Percentiles rank a stretch among this genome's conserved stretches.
Evolutionary conservation across 345 rosid genomes (phyloP).

Genomic region (Gossypium thurberi): DNA sequence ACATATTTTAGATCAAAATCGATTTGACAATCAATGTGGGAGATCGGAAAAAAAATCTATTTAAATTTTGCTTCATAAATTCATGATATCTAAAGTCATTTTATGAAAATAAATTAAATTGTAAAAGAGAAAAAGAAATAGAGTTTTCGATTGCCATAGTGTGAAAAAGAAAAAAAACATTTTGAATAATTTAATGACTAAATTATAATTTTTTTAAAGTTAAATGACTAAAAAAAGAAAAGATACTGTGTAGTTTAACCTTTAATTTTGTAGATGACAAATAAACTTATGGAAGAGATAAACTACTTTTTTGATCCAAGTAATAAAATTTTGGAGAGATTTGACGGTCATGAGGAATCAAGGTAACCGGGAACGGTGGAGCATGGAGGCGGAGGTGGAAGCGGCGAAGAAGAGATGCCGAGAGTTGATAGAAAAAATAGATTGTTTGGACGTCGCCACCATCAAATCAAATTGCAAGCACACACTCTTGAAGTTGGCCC

Average conservation of each 20-base stretch:
- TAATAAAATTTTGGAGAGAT: neutral
- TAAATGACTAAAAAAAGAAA: too few relatives aligned
- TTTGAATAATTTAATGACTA: too few relatives aligned
- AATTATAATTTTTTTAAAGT: too few relatives aligned
- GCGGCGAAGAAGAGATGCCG: conserved; percentile 48
- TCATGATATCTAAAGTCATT: fast-evolving
- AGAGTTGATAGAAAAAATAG: conserved; percentile 35
- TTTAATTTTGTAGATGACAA: too few relatives aligned
- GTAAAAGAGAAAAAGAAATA: fast-evolving
- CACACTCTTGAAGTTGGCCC: conserved; percentile 64
- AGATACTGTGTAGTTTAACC: too few relatives aligned
- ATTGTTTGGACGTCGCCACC: conserved; percentile 25
- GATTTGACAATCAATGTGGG: too few relatives aligned
- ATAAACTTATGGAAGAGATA: too few relatives aligned
- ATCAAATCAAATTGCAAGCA: conserved; percentile 28
- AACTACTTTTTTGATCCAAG: neutral
- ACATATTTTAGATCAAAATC: too few relatives aligned
- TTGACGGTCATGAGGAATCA: neutral
- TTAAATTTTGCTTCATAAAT: too few relatives aligned
- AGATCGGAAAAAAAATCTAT: too few relatives aligned
- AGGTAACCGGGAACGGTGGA: neutral
- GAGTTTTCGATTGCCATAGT: fast-evolving
- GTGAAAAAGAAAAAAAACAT: fast-evolving
- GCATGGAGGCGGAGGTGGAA: conserved; percentile 24
- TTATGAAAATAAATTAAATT: too few relatives aligned